These are phyloP conservation scores for Byssothecium circinans DNA, from an alignment of 2,329 filamentous ascomycete species.

Conservation along the genomic window DNA sequence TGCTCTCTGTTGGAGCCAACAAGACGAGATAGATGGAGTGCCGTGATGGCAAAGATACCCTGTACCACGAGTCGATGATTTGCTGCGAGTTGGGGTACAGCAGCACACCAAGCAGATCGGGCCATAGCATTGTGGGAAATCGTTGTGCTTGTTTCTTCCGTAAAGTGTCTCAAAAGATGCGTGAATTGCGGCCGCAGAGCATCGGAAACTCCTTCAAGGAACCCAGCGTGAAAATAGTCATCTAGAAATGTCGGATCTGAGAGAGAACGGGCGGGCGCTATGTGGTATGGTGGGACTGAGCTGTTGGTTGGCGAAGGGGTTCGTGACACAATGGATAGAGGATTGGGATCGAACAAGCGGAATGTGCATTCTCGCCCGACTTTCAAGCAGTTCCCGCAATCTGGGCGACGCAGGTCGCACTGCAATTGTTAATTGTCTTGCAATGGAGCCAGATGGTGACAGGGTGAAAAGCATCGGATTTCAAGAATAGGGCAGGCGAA, in stretches of 20 bases:
- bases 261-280: constrained; percentile 8
- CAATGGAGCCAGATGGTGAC: background rate
- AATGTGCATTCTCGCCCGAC: constrained; percentile 23
- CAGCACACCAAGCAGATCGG: constrained; percentile 23
- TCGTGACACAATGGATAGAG: constrained; percentile 1
- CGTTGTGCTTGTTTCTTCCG: constrained; percentile 20
- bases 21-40: constrained; percentile 47
- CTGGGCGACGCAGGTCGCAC: constrained; percentile 26
- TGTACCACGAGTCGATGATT: constrained; percentile 47
- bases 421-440: constrained; percentile 6
- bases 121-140: constrained; percentile 13
- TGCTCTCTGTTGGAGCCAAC: constrained; percentile 9
- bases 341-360: constrained; percentile 11
- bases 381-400: constrained; percentile 20
- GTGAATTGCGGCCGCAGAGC: constrained; percentile 12
- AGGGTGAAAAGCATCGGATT: background rate
- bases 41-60: constrained; percentile 47
- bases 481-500: constrained; percentile 3
- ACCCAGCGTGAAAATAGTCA: constrained; percentile 8
- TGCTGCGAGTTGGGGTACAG: constrained; percentile 36
- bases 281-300: constrained; percentile 5
- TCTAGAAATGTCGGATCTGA: constrained; percentile 15
- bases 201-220: constrained; percentile 15
- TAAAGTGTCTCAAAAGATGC: constrained; percentile 29
- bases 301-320: background rate